Conservation (phyloP, 2,329 filamentous ascomycete species). For the Curvularia eragrostidis region DNA sequence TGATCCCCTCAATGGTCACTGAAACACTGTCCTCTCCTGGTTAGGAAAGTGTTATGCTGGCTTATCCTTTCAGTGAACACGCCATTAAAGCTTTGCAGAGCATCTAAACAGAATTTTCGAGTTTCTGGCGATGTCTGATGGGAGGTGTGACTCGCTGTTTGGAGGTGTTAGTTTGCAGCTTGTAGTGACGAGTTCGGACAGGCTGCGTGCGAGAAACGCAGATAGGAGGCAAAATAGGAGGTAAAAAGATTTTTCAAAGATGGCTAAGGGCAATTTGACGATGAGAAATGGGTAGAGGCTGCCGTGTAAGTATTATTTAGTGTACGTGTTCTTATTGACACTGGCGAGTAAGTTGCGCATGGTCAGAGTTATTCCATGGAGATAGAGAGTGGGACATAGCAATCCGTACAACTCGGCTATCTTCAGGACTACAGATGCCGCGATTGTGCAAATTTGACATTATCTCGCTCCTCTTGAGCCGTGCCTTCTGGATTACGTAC, state of each 20-base stretch:
- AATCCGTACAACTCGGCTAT: background rate
- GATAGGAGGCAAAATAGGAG: background rate
- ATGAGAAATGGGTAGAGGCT: background rate
- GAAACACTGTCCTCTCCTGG: background rate
- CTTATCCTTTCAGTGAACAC: constrained; percentile 1
- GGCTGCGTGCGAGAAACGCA: background rate
- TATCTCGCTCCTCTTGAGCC: background rate
- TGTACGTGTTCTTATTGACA: background rate
- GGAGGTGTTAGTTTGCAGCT: constrained; percentile 1
- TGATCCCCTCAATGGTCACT: background rate
- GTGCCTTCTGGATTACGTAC: background rate
- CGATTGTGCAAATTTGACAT: background rate
- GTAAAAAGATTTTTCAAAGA: background rate
- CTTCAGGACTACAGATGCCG: background rate
- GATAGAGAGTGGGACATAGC: background rate
- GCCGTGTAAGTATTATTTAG: background rate
- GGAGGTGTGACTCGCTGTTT: constrained; percentile 10
- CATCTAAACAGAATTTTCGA: constrained; percentile 2
- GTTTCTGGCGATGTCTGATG: constrained; percentile 8
- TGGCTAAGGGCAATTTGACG: background rate
- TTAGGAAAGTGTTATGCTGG: constrained; percentile 10
- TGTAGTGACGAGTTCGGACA: constrained; percentile 4
- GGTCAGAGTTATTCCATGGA: background rate
- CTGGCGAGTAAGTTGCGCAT: background rate
- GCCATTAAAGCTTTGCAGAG: constrained; percentile 2